A percentile compares a stretch with the other conserved stretches of the same genome.
These are phyloP conservation scores for Waltergamsia citrina DNA, from an alignment of 2,329 filamentous ascomycete genomes.

Conservation along the genomic window DNA sequence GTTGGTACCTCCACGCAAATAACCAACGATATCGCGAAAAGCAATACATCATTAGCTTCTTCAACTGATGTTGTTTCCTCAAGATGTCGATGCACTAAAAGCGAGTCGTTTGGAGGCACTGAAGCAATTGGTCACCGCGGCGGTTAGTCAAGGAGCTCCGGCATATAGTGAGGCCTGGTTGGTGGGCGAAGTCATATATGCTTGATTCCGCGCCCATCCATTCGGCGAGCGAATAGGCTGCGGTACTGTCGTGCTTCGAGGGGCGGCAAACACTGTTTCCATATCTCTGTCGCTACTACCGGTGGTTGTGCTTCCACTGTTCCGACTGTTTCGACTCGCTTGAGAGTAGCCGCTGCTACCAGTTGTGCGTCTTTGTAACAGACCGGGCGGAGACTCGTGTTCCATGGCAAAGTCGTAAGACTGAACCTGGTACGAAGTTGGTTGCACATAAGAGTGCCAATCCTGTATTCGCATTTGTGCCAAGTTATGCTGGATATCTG, in stretches of 20 bases:
- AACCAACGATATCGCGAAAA: too few species aligned
- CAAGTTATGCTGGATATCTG: conserved; percentile 7
- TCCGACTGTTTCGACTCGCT: conserved; percentile 18
- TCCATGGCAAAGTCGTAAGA: conserved; percentile 1
- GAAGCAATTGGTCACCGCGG: not conserved
- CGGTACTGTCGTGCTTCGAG: not conserved
- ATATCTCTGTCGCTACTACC: conserved; percentile 13
- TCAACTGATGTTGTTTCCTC: too few species aligned
- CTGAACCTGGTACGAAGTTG: not conserved
- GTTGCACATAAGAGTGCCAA: conserved; percentile 3
- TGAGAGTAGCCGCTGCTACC: conserved; percentile 25
- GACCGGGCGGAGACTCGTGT: not conserved
- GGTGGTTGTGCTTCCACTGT: conserved; percentile 3
- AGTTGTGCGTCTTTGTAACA: conserved; percentile 13
- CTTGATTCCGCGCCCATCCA: not conserved
- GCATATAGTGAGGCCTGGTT: conserved; percentile 1
- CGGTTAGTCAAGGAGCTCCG: not conserved
- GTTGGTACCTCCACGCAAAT: too few species aligned
- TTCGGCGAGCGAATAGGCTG: conserved; percentile 3
- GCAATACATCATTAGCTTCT: too few species aligned
- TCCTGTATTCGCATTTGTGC: conserved; percentile 11
- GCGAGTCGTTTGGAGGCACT: too few species aligned
- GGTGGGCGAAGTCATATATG: conserved; percentile 4
- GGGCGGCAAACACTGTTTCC: not conserved
- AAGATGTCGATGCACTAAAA: too few species aligned